Conservation (phyloP, 2,329 filamentous ascomycete genomes). For the Trichoderma breve region DNA sequence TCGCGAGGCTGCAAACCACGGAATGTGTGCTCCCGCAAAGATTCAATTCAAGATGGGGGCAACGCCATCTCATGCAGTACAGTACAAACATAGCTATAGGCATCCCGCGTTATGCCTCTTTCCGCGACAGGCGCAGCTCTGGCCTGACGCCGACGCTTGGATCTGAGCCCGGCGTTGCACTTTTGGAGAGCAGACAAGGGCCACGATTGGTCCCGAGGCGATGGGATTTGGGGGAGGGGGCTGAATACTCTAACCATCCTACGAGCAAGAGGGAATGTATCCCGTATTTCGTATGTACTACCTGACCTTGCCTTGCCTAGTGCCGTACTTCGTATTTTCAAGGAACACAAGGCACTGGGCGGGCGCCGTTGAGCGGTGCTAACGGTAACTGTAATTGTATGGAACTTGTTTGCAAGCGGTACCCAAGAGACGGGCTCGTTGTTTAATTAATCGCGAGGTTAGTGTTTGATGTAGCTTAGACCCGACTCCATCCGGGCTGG, state of each 20-base stretch:
- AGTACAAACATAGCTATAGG: neutral
- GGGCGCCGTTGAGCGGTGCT: neutral
- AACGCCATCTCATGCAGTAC: neutral
- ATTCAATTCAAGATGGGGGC: neutral
- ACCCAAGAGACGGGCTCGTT: neutral
- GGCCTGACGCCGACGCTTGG: neutral
- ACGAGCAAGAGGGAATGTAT: neutral
- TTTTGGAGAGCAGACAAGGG: slow-evolving; percentile 5
- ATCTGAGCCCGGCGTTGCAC: neutral
- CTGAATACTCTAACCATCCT: neutral
- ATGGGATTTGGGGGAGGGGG: neutral
- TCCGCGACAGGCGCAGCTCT: neutral
- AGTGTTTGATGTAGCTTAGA: neutral
- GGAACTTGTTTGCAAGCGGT: neutral
- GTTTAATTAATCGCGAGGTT: neutral
- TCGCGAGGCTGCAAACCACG: neutral
- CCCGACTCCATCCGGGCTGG: neutral
- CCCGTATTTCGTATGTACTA: neutral
- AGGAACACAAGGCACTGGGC: neutral
- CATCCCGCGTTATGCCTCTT: neutral
- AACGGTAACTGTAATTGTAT: too few relatives aligned
- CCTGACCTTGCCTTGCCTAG: neutral
- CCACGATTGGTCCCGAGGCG: slow-evolving; percentile 6
- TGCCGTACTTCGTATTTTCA: neutral
- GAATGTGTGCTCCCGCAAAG: neutral